These are phyloP conservation scores for Austropuccinia psidii DNA, from an alignment of 1,284 basidiomycete genomes.

Conservation along the genomic window DNA sequence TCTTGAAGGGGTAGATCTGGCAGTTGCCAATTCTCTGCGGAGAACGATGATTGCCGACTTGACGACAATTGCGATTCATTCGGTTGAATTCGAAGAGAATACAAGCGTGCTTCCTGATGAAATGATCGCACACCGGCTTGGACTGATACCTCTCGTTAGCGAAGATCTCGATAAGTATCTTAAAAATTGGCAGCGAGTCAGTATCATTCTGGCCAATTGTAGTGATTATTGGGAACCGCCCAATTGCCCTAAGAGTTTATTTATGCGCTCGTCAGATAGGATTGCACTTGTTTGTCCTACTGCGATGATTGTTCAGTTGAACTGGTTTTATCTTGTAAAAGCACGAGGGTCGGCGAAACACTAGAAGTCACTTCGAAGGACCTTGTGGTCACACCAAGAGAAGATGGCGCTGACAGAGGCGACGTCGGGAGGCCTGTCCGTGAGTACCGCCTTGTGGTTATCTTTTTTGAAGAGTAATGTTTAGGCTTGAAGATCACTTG, in stretches of 20 bases:
- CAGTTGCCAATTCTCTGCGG: slow-evolving; percentile 81
- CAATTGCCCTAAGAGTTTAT: background rate
- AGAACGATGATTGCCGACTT: slow-evolving; percentile 91
- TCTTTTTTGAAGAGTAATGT: slow-evolving; percentile 49
- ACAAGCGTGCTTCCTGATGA: slow-evolving; percentile 93
- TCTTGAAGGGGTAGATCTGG: slow-evolving; percentile 83
- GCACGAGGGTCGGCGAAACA: slow-evolving; percentile 58
- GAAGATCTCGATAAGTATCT: slow-evolving; percentile 53
- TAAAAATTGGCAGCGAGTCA: slow-evolving; percentile 68
- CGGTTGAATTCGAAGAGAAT: slow-evolving; percentile 86
- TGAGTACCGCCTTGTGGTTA: slow-evolving; percentile 42
- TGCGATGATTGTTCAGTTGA: slow-evolving; percentile 75
- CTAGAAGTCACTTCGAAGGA: slow-evolving; percentile 75
- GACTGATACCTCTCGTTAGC: slow-evolving; percentile 84
- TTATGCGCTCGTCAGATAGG: slow-evolving; percentile 45
- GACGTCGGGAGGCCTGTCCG: slow-evolving; percentile 55
- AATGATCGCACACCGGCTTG: slow-evolving; percentile 91
- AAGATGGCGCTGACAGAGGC: slow-evolving; percentile 56
- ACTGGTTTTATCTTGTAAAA: slow-evolving; percentile 63
- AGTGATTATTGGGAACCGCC: slow-evolving; percentile 49
- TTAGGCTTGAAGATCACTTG: slow-evolving; percentile 53
- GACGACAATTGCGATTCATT: slow-evolving; percentile 90
- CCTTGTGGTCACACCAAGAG: slow-evolving; percentile 57
- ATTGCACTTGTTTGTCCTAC: slow-evolving; percentile 70
- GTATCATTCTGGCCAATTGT: slow-evolving; percentile 44